Conservation (phyloP, 1,284 basidiomycete genomes). For the Malassezia brasiliensis region DNA sequence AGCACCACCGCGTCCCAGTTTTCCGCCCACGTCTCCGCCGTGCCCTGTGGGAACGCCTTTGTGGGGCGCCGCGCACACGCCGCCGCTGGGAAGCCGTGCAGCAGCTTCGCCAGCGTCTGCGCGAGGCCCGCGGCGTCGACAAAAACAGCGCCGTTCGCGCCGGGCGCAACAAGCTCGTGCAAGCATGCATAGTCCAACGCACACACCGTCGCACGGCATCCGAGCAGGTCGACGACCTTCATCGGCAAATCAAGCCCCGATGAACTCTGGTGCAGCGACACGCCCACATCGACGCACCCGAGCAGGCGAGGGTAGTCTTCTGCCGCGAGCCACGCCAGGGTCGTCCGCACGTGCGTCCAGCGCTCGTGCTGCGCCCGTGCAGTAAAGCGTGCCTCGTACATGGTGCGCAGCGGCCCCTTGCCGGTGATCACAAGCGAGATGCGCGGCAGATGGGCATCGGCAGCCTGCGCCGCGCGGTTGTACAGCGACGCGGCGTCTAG, state of each 20-base stretch:
- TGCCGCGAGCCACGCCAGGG: constrained; percentile 53
- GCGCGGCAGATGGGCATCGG: constrained; percentile 24
- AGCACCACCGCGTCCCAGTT: constrained; percentile 5
- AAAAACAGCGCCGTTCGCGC: constrained; percentile 73
- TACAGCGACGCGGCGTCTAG: constrained; percentile 52
- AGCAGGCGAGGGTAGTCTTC: constrained; percentile 34
- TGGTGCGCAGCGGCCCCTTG: constrained; percentile 67
- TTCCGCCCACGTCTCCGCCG: constrained; percentile 5
- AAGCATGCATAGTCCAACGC: constrained; percentile 79
- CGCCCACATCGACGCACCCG: constrained; percentile 81
- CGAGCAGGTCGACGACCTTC: constrained; percentile 99
- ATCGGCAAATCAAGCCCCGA: constrained; percentile 89
- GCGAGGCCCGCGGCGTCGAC: constrained; percentile 61
- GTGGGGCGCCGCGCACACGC: neutral
- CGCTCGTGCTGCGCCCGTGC: constrained; percentile 57
- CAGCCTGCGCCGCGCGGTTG: constrained; percentile 54
- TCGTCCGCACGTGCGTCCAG: constrained; percentile 65
- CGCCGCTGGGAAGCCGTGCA: neutral
- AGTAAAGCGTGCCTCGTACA: constrained; percentile 63
- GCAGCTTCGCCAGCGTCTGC: constrained; percentile 53
- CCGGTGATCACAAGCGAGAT: constrained; percentile 75
- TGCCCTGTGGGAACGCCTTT: neutral
- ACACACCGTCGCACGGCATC: constrained; percentile 83
- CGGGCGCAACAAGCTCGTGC: constrained; percentile 72
- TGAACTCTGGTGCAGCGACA: constrained; percentile 81